Conservation (phyloP, 176 grass and related monocot species). For the Lolium multiflorum region DNA sequence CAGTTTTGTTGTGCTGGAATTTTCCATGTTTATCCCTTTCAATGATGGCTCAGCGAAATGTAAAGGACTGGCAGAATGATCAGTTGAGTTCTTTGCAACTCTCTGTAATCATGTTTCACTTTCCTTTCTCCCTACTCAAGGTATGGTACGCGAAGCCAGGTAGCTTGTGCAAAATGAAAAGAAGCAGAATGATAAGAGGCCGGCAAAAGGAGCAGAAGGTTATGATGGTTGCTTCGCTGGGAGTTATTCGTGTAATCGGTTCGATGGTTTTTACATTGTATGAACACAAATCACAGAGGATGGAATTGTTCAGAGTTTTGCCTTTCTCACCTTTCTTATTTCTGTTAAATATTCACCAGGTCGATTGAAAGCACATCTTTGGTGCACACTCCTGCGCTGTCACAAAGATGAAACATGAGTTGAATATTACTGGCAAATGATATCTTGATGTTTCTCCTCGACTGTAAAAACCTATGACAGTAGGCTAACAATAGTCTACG, state of each 20-base stretch:
- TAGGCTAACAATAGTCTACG: constrained; percentile 19
- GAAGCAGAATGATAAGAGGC: constrained; percentile 5
- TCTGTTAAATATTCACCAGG: background rate
- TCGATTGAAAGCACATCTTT: background rate
- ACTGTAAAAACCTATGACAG: background rate
- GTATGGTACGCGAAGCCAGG: constrained; percentile 1
- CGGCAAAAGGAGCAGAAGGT: background rate
- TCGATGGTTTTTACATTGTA: constrained; percentile 3
- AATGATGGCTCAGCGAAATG: background rate
- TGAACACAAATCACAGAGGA: background rate
- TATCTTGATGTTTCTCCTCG: background rate
- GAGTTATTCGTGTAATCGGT: constrained; percentile 9
- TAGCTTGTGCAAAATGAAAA: constrained; percentile 41
- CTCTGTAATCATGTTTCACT: constrained; percentile 42
- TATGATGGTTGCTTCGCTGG: constrained; percentile 39
- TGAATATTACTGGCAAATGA: background rate
- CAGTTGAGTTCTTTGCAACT: background rate
- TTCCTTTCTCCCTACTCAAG: constrained; percentile 48
- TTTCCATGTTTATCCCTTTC: background rate
- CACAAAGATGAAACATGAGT: background rate
- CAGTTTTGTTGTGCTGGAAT: background rate
- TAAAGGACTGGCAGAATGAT: background rate
- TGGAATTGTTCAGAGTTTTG: background rate
- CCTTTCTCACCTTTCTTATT: background rate
- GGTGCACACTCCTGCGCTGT: background rate